Base-by-base conservation (phyloP, 2,329 filamentous ascomycete genomes). In the Pseudogymnoascus sp. region DNA sequence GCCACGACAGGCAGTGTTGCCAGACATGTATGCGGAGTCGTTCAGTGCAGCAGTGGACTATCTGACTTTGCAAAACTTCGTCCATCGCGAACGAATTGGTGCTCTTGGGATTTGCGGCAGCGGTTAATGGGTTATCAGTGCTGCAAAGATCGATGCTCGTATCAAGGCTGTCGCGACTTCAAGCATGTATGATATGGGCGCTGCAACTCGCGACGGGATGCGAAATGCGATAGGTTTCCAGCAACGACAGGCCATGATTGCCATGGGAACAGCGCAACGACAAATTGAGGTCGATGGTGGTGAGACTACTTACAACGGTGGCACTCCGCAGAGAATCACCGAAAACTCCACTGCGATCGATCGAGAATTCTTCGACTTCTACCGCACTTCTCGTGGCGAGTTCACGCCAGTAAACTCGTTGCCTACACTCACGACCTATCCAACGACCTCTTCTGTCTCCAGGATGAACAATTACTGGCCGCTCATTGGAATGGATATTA, bases 21-120 rank as follows among this genome's bases (percentile, higher is more conserved):
- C 68, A 1, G 71, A 73, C 0, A 33, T 68, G 14, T 74, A 71
- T 62, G 65, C 70, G 0, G 72, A 74, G 56, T 64, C 69, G 1
- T 73, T 72, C 61, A 73, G 71, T 63, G 71, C 71, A 1, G 72
- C 71, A 3, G 71, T 74, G 14, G 72, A 73, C 64, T 74, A 72
- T 14, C 70, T 74, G 14, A 65, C 65, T 31, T 33, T 40, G 0
- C 67, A 68, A 47, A 44, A 62, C 19, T 70, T 67, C 38, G 65
- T 74, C 40, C 67, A 73, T 50, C 68, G 68, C 31, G 68, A 70
- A 65, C 70, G 70, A 5, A 74, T 74, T 50, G 72, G 72, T 24
- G 72, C 44, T 19, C 56, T 73, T 13, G 72, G 72, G 11, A 72
- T 74, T 60, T 74, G 72, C 40, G 72, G 69, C 35, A 73, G 72